Evolutionary conservation across 352 stramenopile genomes (phyloP).

Genomic region (Phytopythium montanum): DNA sequence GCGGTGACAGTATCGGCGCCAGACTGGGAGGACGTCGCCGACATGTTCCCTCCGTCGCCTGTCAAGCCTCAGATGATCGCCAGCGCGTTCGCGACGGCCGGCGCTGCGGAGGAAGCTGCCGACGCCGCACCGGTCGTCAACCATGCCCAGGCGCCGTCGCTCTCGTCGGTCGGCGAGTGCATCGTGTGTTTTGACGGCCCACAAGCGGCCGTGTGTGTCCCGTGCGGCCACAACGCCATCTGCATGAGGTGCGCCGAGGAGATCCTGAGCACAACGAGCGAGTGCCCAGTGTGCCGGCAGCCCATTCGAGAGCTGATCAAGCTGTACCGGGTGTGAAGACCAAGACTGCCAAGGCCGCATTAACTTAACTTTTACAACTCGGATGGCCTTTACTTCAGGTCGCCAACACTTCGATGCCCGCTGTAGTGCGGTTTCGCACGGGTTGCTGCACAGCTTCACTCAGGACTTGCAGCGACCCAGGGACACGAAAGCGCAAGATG

Average conservation of each 20-base stretch:
- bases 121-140: conserved; percentile 21
- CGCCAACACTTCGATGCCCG: too few relatives aligned
- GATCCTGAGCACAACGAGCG: conserved; percentile 47
- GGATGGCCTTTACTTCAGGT: too few relatives aligned
- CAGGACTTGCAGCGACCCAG: too few relatives aligned
- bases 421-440: too few relatives aligned
- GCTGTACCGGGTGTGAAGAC: conserved; percentile 59
- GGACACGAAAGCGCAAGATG: too few relatives aligned
- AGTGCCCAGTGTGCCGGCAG: conserved; percentile 69
- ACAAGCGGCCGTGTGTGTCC: conserved; percentile 72
- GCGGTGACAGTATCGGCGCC: conserved; percentile 36
- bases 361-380: conserved; percentile 1
- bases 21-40: conserved; percentile 33
- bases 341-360: background rate
- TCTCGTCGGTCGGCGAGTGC: conserved; percentile 62
- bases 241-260: conserved; percentile 78
- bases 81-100: conserved; percentile 10
- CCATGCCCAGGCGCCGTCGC: conserved; percentile 27
- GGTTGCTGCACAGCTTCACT: too few relatives aligned
- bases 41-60: background rate
- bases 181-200: conserved; percentile 78
- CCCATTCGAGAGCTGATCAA: conserved; percentile 78
- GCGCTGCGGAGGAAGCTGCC: background rate
- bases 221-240: conserved; percentile 78
- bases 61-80: background rate